phyloP scores from a whole-genome alignment of 2,329 filamentous ascomycete genomes.

The Plenodomus lindquistii region DNA sequence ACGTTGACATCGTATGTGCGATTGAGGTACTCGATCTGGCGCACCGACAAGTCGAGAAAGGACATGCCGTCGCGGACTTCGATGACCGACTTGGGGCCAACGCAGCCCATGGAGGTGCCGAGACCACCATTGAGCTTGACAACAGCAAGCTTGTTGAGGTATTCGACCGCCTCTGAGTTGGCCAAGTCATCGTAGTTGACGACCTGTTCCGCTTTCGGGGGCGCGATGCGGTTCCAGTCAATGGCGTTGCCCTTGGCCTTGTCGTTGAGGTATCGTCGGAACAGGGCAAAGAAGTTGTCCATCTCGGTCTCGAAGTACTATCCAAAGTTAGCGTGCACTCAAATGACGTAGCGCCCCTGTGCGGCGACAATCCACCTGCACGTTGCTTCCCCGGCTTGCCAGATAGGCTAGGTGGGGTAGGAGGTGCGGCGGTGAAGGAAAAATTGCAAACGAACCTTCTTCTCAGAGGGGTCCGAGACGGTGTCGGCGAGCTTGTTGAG shows the following conservation, averaged over 20 bases:
- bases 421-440: background rate
- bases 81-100: conserved; percentile 98
- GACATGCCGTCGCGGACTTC: conserved; percentile 99
- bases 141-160: conserved; percentile 96
- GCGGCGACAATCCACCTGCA: conserved; percentile 1
- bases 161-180: conserved; percentile 87
- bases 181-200: conserved; percentile 90
- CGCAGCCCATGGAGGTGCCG: conserved; percentile 99
- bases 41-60: conserved; percentile 96
- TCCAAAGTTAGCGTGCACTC: conserved; percentile 21
- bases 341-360: conserved; percentile 16
- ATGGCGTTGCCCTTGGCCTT: conserved; percentile 97
- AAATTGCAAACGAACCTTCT: conserved; percentile 69
- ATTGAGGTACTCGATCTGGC: conserved; percentile 99
- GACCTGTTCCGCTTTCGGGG: conserved; percentile 90
- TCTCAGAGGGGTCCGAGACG: conserved; percentile 74
- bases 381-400: background rate
- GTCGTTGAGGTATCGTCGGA: conserved; percentile 97
- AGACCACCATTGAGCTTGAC: conserved; percentile 99
- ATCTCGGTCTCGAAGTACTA: conserved; percentile 97
- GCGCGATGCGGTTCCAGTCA: conserved; percentile 95
- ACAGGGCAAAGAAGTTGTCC: conserved; percentile 99
- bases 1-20: conserved; percentile 97
- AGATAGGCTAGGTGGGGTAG: background rate
- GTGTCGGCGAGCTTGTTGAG: conserved; percentile 91